Percentiles rank a stretch among this genome's conserved stretches.
Evolutionary conservation across 192 early-diverging fungal genomes (phyloP).

Genomic region (Funneliformis geosporum): DNA sequence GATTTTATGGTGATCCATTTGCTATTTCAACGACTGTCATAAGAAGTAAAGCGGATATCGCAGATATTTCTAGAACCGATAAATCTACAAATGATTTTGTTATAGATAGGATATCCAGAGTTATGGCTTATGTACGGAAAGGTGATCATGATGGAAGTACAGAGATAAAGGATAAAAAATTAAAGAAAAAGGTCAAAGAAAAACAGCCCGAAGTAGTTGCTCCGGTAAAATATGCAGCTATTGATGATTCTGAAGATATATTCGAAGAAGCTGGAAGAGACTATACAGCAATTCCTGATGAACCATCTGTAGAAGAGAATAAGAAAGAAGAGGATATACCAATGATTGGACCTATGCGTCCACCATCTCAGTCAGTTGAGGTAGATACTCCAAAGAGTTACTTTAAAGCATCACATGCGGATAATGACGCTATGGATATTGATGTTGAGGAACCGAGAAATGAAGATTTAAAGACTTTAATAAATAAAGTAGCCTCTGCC

Average conservation of each 20-base stretch:
- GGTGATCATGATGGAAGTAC: conserved; percentile 39
- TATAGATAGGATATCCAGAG: conserved; percentile 68
- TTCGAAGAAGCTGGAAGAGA: conserved; percentile 85
- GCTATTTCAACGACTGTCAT: conserved; percentile 73
- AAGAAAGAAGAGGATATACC: conserved; percentile 38
- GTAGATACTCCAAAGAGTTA: conserved; percentile 38
- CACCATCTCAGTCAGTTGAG: conserved; percentile 16
- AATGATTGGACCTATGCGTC: conserved; percentile 31
- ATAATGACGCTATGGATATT: conserved; percentile 24
- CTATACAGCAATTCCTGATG: conserved; percentile 52
- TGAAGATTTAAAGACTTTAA: conserved; percentile 19
- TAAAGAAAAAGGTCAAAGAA: conserved; percentile 44
- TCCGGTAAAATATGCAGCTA: conserved; percentile 36
- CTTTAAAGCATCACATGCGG: conserved; percentile 32
- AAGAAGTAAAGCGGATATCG: conserved; percentile 73
- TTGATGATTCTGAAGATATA: conserved; percentile 74
- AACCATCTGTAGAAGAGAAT: conserved; percentile 1
- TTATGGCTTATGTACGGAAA: conserved; percentile 54
- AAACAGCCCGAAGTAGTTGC: conserved; percentile 31
- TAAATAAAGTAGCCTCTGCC: conserved; percentile 9
- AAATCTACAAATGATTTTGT: conserved; percentile 64
- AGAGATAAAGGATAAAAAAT: conserved; percentile 47
- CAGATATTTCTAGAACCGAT: conserved; percentile 45
- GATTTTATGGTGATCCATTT: conserved; percentile 48
- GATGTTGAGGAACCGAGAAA: conserved; percentile 13